Conservation (phyloP, 768 basidiomycete genomes). For the Boletus speciosus region DNA sequence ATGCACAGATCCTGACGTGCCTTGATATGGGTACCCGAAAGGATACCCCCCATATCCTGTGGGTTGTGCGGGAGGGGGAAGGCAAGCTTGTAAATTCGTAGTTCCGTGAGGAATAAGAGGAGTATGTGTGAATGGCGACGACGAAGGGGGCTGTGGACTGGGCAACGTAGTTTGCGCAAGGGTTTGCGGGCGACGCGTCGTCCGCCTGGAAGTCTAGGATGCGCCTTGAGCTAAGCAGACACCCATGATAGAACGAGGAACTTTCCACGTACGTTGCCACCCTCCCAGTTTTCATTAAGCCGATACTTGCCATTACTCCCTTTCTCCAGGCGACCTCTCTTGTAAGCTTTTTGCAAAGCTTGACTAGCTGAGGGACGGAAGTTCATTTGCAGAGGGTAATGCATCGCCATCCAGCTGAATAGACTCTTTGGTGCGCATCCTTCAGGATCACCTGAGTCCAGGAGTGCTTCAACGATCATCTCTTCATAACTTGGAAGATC, state of each 20-base stretch:
- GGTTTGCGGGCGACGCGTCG: slow-evolving; percentile 76
- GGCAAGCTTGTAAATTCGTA: slow-evolving; percentile 34
- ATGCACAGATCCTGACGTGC: slow-evolving; percentile 10
- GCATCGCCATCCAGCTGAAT: slow-evolving; percentile 79
- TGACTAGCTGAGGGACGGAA: slow-evolving; percentile 88
- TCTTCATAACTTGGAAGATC: slow-evolving; percentile 87
- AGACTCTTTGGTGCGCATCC: slow-evolving; percentile 81
- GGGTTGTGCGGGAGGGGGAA: slow-evolving; percentile 30
- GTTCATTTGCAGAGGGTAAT: slow-evolving; percentile 83
- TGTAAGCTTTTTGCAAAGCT: slow-evolving; percentile 83
- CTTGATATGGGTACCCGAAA: slow-evolving; percentile 37
- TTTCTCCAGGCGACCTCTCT: slow-evolving; percentile 78
- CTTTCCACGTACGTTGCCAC: slow-evolving; percentile 60
- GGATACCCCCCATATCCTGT: slow-evolving; percentile 38
- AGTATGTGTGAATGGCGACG: slow-evolving; percentile 60
- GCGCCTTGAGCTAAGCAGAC: slow-evolving; percentile 4
- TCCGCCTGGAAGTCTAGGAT: slow-evolving; percentile 64
- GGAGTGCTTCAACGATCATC: slow-evolving; percentile 82
- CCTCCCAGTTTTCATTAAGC: slow-evolving; percentile 75
- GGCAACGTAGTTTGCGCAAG: slow-evolving; percentile 30
- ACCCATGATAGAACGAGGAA: not conserved
- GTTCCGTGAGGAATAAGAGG: slow-evolving; percentile 38
- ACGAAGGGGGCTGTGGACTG: slow-evolving; percentile 23
- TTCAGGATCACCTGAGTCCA: slow-evolving; percentile 63
- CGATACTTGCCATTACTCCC: slow-evolving; percentile 69